Evolutionary conservation across 345 rosid species (phyloP), one percentile per base, ranked within the genome.

Genomic region (Mercurialis annua): DNA sequence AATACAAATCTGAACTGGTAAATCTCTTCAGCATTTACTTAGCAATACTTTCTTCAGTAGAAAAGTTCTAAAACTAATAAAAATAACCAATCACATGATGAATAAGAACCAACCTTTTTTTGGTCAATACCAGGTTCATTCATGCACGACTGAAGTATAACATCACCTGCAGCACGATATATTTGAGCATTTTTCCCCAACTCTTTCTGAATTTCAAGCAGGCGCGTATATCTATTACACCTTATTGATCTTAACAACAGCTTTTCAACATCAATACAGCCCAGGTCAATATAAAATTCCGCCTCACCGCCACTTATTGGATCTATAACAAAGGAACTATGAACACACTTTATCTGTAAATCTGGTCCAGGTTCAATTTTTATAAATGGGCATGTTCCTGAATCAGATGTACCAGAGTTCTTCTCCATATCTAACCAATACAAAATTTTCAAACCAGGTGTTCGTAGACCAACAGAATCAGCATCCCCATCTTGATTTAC

Each of bases 151-250:
- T 80, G 85, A 53, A 95, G 90, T 67, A 81, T 68, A 67, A 85
- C 90, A 69, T 92, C 99, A 65, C 88, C 83, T 1, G 80, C 75
- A 68, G 85, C 81, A 70, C 82, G 88, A 79, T 70, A 84, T 54
- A 92, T 81, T 66, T 88, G 87, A 70, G 62, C 68, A 78, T 81
- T 90, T 82, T 81, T 95, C 66, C 66, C 77, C 73, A 95, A 78
- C 74, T 92, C 98, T 73, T 85, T 95, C 80, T 92, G 96, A 77
- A 92, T 90, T 83, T 90, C 96, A 72, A 92, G 92, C 69, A 95
- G 84, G 34, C 94, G 92, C 53, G 98, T 92, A 75, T 89, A 90
- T 81, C 85, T 88, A 74, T 92, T 82, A 80, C 98, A 95, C 26
- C 78, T 80, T 73, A 95, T 95, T 67, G 97, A 94, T 80, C 96